Evolutionary conservation across 441 rosid genomes (phyloP), one percentile per base, ranked within the genome.

Genomic region (Gossypium davidsonii): DNA sequence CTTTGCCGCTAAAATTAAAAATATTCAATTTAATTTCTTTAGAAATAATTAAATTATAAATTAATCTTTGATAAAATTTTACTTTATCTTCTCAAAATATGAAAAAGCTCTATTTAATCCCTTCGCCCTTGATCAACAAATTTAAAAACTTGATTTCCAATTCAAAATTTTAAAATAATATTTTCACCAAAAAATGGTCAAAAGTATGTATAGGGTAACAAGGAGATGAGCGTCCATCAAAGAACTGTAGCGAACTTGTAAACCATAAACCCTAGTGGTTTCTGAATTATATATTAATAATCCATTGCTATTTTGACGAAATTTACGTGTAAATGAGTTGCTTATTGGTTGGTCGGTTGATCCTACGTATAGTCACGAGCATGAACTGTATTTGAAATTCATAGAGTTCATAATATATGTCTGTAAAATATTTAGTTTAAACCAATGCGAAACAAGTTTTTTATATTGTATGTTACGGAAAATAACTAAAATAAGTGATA

Each of bases 271-370:
- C n/a, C 14, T 28, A 68, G 73, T 25, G 26, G 77, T 61, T 42
- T 26, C 11, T 1, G 11, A 3, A 28, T 23, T 57, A 23, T 57
- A 57, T 57, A 11, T 23, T 71, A 11, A 2, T 52, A 21, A 31
- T 46, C n/a, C 11, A 48, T 44, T 10, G 8, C 51, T 66, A 23
- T 26, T 25, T 70, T 44, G 7, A 20, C 46, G 59, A 79, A 69
- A 64, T 67, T 63, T 76, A 74, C 77, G 61, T 76, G 83, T 76
- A 72, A 74, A 68, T 44, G 59, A 64, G 59, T 57, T 62, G 73
- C 39, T 62, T 14, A 83, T 83, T 83, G 82, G 83, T 74, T 76
- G 69, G 83, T 76, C 83, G 82, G 86, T 76, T 58, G 28, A 78
- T 78, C 73, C 68, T 17, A 80, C 79, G 80, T 78, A 67, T 10